These are phyloP conservation scores for Cicer arietinum DNA, from an alignment of 306 rosid genomes.

Conservation along the genomic window DNA sequence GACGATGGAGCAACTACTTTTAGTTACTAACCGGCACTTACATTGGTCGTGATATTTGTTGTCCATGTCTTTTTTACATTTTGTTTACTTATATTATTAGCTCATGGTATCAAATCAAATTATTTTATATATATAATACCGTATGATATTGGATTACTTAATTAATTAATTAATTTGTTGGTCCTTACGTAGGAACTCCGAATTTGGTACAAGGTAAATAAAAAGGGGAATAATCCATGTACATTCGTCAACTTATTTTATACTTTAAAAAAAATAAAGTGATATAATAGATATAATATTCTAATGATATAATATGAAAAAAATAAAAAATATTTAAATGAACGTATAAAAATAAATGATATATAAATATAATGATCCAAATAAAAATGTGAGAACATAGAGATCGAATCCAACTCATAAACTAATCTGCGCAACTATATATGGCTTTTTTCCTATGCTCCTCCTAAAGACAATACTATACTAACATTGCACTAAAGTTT, in stretches of 20 bases:
- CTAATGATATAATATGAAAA: no score
- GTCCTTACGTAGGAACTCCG: neutral
- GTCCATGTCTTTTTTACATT: slow-evolving; percentile 34
- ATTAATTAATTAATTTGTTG: neutral
- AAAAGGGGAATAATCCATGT: no score
- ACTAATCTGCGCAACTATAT: no score
- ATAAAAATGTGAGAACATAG: neutral
- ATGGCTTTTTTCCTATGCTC: no score
- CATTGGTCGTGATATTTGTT: slow-evolving; percentile 45
- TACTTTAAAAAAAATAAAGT: no score
- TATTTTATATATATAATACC: neutral
- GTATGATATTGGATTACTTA: slow-evolving; percentile 3
- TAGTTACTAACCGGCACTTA: slow-evolving; percentile 68
- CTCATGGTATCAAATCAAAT: slow-evolving; percentile 7
- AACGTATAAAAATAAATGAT: no score
- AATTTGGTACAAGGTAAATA: neutral
- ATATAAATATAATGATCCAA: no score
- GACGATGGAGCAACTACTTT: slow-evolving; percentile 70
- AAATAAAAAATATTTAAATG: no score
- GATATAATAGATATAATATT: no score
- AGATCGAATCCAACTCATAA: neutral
- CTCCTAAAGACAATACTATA: no score
- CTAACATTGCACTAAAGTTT: no score
- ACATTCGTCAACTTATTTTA: no score
- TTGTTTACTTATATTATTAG: neutral